These are phyloP conservation scores for Otatea glauca DNA, from an alignment of 176 grass and related monocot genomes.

Conservation along the genomic window DNA sequence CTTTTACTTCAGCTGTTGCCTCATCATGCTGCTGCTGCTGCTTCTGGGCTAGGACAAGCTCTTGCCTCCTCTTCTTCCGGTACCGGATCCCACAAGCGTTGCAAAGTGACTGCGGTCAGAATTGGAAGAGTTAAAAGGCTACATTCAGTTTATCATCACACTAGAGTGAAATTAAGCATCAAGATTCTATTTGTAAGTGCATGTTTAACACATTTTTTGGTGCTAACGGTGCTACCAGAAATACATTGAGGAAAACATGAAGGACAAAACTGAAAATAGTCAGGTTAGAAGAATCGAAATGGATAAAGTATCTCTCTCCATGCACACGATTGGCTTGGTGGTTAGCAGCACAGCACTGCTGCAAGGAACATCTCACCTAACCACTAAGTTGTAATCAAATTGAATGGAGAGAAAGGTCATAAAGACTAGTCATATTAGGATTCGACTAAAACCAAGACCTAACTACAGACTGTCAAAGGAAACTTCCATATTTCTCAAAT, in stretches of 20 bases:
- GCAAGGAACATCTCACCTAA: constrained; percentile 57
- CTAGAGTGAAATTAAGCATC: background rate
- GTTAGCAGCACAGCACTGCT: constrained; percentile 42
- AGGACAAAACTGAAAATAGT: constrained; percentile 14
- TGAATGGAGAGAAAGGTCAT: constrained; percentile 42
- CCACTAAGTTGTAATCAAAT: constrained; percentile 38
- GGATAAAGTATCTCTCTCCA: constrained; percentile 50
- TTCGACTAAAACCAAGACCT: constrained; percentile 34
- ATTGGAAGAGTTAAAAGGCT: background rate
- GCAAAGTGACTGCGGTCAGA: constrained; percentile 64
- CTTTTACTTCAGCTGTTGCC: constrained; percentile 23
- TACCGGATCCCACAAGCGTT: constrained; percentile 95
- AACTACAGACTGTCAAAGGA: constrained; percentile 15
- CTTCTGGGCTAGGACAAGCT: constrained; percentile 55
- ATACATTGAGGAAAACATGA: background rate
- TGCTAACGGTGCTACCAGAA: constrained; percentile 2
- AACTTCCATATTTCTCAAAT: background rate
- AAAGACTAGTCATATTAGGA: constrained; percentile 42
- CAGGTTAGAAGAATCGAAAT: constrained; percentile 35
- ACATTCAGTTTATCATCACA: background rate
- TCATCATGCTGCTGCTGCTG: constrained; percentile 30
- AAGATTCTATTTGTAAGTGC: background rate
- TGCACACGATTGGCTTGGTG: constrained; percentile 45
- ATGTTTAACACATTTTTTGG: background rate
- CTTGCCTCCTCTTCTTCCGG: constrained; percentile 74